These are phyloP conservation scores for Alliaria petiolata DNA, from an alignment of 345 rosid species.

Conservation along the genomic window DNA sequence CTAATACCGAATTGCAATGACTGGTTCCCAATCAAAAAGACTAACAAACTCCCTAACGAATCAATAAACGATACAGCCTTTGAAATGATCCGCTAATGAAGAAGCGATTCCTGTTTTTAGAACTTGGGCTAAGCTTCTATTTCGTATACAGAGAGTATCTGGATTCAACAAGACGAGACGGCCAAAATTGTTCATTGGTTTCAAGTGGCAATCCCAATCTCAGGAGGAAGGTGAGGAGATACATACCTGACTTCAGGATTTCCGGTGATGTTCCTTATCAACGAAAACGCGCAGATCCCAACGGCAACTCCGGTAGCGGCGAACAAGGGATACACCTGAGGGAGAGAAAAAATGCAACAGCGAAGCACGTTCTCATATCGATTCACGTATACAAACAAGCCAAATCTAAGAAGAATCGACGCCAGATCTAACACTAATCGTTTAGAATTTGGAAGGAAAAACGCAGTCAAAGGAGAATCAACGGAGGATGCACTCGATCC, in stretches of 20 bases:
- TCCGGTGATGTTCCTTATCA: slow-evolving; percentile 80
- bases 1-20: no score
- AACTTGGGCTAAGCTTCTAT: background rate
- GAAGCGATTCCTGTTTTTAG: background rate
- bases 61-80: no score
- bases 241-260: slow-evolving; percentile 96
- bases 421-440: slow-evolving; percentile 14
- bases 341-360: background rate
- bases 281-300: slow-evolving; percentile 79
- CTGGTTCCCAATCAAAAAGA: no score
- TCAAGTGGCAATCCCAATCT: background rate
- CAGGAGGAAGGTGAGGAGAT: background rate
- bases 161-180: background rate
- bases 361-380: background rate
- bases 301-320: slow-evolving; percentile 86
- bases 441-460: background rate
- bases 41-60: no score
- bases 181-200: background rate
- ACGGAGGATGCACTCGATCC: background rate
- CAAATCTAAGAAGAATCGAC: background rate
- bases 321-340: slow-evolving; percentile 86
- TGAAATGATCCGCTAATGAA: background rate
- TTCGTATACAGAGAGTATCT: background rate
- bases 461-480: slow-evolving; percentile 1
- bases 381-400: background rate